phyloP scores from a whole-genome alignment of 2,329 filamentous ascomycete species.

The Aspergillus cejpii region DNA sequence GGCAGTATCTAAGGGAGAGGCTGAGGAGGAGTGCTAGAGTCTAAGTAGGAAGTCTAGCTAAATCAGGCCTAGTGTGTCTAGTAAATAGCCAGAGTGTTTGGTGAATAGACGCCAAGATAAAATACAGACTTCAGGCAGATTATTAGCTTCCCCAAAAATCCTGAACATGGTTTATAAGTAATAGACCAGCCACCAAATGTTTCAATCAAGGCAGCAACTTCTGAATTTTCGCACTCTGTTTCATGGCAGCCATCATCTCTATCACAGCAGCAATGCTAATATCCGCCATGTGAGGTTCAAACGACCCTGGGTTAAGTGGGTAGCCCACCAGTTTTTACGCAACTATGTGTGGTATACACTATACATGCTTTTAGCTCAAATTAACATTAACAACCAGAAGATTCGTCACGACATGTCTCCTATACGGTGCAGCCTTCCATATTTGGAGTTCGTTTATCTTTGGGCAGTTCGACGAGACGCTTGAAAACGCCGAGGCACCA shows the following conservation, averaged over 20 bases:
- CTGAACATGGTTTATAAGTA: too few species aligned
- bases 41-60: too few species aligned
- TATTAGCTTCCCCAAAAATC: too few species aligned
- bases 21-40: too few species aligned
- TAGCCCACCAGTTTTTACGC: conserved; percentile 3
- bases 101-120: too few species aligned
- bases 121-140: too few species aligned
- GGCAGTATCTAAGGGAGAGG: too few species aligned
- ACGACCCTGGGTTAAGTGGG: conserved; percentile 32
- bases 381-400: conserved; percentile 16
- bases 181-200: conserved; percentile 29
- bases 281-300: conserved; percentile 31
- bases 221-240: conserved; percentile 22
- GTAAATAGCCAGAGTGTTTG: too few species aligned
- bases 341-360: background rate
- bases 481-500: conserved; percentile 16
- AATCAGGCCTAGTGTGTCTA: too few species aligned
- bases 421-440: conserved; percentile 31
- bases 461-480: conserved; percentile 25
- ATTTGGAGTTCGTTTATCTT: conserved; percentile 30
- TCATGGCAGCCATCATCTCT: conserved; percentile 17
- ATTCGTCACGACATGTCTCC: conserved; percentile 25
- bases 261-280: conserved; percentile 15
- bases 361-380: background rate
- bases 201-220: conserved; percentile 26